These are phyloP conservation scores for Tetragonia tetragonoides DNA, from an alignment of 148 eudicot genomes.

Conservation along the genomic window DNA sequence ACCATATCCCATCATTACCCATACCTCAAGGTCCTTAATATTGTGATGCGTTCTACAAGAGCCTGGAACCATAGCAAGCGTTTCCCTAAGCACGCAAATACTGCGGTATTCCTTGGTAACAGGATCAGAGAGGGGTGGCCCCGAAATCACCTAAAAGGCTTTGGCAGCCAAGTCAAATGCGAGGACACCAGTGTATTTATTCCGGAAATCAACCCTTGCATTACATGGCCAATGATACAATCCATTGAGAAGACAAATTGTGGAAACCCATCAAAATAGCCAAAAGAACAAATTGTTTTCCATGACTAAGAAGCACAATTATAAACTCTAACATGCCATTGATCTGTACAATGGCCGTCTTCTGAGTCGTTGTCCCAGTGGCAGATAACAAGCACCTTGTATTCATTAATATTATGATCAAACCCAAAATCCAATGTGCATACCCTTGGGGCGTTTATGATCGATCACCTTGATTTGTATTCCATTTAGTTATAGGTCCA, in stretches of 20 bases:
- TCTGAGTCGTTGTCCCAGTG: neutral
- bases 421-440: constrained; percentile 11
- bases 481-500: neutral
- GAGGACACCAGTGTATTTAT: neutral
- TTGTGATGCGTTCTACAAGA: neutral
- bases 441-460: neutral
- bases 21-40: neutral
- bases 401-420: neutral
- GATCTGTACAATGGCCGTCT: neutral
- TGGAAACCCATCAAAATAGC: neutral
- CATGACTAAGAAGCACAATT: constrained; percentile 1
- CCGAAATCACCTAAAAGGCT: neutral
- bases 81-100: constrained; percentile 6
- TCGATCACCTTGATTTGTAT: neutral
- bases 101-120: neutral
- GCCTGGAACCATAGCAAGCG: neutral
- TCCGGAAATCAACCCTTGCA: neutral
- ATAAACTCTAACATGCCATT: constrained; percentile 11
- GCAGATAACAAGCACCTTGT: constrained; percentile 8
- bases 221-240: constrained; percentile 12
- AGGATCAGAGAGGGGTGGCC: neutral
- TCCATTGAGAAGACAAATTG: neutral
- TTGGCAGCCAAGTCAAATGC: neutral
- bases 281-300: neutral
- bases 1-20: constrained; percentile 16